Evolutionary conservation across 345 rosid genomes (phyloP).

Genomic region (Populus davidiana): DNA sequence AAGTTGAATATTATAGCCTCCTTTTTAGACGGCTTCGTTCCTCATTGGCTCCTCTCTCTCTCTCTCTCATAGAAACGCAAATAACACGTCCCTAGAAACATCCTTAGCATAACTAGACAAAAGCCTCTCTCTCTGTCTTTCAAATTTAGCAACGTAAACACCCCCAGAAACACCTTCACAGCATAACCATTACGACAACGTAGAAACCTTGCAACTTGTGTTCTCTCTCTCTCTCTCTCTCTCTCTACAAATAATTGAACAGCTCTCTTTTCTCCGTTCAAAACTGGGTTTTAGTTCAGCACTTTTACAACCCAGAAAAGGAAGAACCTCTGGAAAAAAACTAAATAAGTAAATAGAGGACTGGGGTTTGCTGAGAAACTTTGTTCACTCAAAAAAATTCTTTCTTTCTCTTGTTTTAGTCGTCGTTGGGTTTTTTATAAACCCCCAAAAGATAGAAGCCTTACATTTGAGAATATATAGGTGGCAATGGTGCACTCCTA

Average conservation of each 20-base stretch:
- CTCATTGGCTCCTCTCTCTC: background rate
- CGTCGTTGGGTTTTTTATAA: background rate
- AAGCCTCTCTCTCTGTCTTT: background rate
- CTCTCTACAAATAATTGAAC: background rate
- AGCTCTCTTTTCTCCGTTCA: background rate
- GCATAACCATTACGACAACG: background rate
- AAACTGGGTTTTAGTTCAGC: background rate
- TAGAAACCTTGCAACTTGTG: background rate
- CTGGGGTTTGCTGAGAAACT: background rate
- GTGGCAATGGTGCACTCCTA: conserved; percentile 44
- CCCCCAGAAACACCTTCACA: background rate
- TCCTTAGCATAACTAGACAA: background rate
- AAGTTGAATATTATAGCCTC: background rate
- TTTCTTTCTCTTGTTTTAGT: background rate
- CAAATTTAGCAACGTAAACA: background rate
- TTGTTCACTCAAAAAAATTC: background rate
- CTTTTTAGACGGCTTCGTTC: background rate
- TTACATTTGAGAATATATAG: background rate
- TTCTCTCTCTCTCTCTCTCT: background rate
- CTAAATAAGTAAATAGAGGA: too few species aligned
- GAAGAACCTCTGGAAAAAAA: background rate
- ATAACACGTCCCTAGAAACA: background rate
- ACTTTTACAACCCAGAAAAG: background rate
- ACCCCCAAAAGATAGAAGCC: background rate
- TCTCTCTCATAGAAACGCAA: background rate